These are phyloP conservation scores for Fusarium guadeloupense DNA, from an alignment of 2,329 filamentous ascomycete species.

Conservation along the genomic window DNA sequence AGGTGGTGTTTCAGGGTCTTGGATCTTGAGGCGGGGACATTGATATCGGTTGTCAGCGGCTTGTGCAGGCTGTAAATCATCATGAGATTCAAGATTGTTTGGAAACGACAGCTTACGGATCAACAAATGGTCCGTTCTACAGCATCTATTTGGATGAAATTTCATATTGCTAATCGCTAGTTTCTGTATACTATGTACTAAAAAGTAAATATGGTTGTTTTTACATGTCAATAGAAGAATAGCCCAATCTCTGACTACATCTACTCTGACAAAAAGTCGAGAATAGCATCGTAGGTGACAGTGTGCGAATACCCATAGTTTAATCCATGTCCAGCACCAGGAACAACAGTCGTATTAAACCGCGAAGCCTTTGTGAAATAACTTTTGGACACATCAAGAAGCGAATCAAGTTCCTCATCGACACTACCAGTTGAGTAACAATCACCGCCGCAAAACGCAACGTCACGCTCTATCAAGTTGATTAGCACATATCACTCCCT, in stretches of 20 bases:
- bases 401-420: slow-evolving; percentile 47
- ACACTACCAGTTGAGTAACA: slow-evolving; percentile 58
- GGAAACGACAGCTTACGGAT: not conserved
- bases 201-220: no score
- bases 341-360: slow-evolving; percentile 65
- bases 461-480: slow-evolving; percentile 52
- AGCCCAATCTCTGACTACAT: not conserved
- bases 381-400: slow-evolving; percentile 54
- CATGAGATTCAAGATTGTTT: not conserved
- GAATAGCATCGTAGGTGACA: slow-evolving; percentile 48
- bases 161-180: not conserved
- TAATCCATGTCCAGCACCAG: slow-evolving; percentile 60
- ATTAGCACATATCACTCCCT: slow-evolving; percentile 13
- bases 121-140: not conserved
- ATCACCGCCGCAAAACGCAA: slow-evolving; percentile 70
- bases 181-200: not conserved
- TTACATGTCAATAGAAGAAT: not conserved
- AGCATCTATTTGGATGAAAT: not conserved
- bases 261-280: slow-evolving; percentile 48
- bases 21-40: not conserved
- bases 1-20: slow-evolving; percentile 25
- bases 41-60: slow-evolving; percentile 35
- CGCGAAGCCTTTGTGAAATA: slow-evolving; percentile 56
- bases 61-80: slow-evolving; percentile 22
- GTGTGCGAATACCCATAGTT: slow-evolving; percentile 55